Conservation (phyloP, 1,284 basidiomycete genomes). For the Papiliotrema nemorosa region DNA sequence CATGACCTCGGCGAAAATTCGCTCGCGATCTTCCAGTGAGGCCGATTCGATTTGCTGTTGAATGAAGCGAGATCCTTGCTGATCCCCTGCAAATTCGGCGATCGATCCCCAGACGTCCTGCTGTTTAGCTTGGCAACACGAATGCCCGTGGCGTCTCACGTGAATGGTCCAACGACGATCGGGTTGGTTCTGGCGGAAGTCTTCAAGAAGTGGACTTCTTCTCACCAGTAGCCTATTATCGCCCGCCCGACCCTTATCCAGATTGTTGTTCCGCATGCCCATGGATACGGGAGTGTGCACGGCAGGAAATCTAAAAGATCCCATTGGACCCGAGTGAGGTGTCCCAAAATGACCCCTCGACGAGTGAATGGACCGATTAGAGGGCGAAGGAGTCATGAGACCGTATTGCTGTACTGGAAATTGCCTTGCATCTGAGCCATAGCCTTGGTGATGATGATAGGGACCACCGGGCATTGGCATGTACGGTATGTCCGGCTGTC, state of each 20-base stretch:
- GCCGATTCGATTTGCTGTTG: constrained; percentile 78
- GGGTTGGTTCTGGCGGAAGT: constrained; percentile 76
- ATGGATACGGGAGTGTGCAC: no score
- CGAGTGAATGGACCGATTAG: neutral
- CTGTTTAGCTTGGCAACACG: neutral
- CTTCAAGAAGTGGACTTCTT: constrained; percentile 58
- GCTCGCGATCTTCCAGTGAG: constrained; percentile 69
- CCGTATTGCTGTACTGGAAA: neutral
- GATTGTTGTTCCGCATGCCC: no score
- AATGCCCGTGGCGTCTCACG: constrained; percentile 51
- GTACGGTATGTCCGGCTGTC: no score
- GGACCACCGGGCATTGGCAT: no score
- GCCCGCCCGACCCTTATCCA: no score
- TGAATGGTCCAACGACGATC: constrained; percentile 70
- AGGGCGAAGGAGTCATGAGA: neutral
- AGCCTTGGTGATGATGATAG: no score
- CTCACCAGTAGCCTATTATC: constrained; percentile 3
- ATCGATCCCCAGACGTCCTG: constrained; percentile 77
- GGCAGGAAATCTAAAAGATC: neutral
- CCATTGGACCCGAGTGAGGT: no score
- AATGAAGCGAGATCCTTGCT: constrained; percentile 87
- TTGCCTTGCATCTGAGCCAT: neutral
- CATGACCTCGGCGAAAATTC: constrained; percentile 86
- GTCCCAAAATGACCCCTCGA: neutral
- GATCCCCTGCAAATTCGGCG: constrained; percentile 91